Evolutionary conservation across 176 grass and related monocot species (phyloP).

Genomic region (Poa pratensis): DNA sequence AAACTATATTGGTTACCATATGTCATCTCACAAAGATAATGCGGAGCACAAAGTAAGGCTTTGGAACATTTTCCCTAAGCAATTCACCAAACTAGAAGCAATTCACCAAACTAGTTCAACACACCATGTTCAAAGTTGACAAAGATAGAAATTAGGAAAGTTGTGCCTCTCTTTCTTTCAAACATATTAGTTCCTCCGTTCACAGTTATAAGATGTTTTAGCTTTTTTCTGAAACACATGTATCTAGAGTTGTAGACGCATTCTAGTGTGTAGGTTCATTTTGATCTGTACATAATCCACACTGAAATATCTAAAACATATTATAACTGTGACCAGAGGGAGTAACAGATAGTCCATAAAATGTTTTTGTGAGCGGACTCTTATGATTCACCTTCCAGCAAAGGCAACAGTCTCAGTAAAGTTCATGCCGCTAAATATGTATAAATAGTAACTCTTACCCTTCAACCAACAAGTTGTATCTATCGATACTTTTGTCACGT

Average conservation of each 20-base stretch:
- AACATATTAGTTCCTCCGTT: background rate
- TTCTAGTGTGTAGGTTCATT: too few relatives aligned
- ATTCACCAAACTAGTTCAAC: conserved; percentile 33
- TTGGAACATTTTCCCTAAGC: conserved; percentile 1
- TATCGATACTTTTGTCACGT: conserved; percentile 9
- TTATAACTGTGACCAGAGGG: too few relatives aligned
- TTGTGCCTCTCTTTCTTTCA: background rate
- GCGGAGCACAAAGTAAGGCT: background rate
- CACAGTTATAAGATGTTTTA: too few relatives aligned
- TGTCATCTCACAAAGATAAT: conserved; percentile 8
- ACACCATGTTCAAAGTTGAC: background rate
- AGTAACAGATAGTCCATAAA: background rate
- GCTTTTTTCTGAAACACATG: too few relatives aligned
- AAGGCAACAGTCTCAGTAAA: background rate
- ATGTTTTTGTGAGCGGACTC: background rate
- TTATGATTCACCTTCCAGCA: conserved; percentile 12
- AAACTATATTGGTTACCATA: conserved; percentile 28
- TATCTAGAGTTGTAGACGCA: too few relatives aligned
- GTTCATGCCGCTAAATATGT: conserved; percentile 26
- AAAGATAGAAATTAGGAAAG: conserved; percentile 23
- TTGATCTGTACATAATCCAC: too few relatives aligned
- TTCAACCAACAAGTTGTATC: conserved; percentile 78
- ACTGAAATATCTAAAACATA: background rate
- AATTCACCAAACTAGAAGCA: conserved; percentile 21
- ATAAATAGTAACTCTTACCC: conserved; percentile 63